A percentile compares a stretch with the other conserved stretches of the same genome.
Evolutionary conservation across 1,139 yeast genomes (phyloP).

Genomic region (Diutina mesorugosa): DNA sequence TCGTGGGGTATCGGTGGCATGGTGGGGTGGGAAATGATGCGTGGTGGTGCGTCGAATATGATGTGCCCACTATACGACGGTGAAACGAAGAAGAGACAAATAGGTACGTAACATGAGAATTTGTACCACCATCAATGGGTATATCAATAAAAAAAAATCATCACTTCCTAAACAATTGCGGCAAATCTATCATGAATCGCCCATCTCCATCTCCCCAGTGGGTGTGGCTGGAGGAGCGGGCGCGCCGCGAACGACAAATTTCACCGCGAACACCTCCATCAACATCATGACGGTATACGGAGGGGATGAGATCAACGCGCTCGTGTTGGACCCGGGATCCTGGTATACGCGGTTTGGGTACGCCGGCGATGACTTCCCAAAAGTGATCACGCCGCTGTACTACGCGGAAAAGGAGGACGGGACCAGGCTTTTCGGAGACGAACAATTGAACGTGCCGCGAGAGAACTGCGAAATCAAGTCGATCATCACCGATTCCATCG

Average conservation of each 20-base stretch:
- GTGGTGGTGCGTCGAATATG: too few species aligned
- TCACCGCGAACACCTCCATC: background rate
- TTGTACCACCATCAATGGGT: too few species aligned
- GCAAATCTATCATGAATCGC: too few species aligned
- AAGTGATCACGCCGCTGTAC: conserved; percentile 57
- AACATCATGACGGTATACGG: conserved; percentile 1
- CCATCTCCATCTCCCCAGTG: background rate
- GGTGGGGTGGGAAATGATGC: background rate
- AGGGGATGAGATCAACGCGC: conserved; percentile 78
- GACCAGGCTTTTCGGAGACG: conserved; percentile 36
- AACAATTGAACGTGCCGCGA: conserved; percentile 39
- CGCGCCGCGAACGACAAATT: background rate
- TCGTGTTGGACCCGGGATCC: conserved; percentile 88
- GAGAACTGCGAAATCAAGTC: conserved; percentile 39
- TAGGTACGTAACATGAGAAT: too few species aligned
- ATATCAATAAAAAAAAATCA: too few species aligned
- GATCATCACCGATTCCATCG: conserved; percentile 46
- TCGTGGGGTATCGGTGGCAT: background rate
- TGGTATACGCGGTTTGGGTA: conserved; percentile 74
- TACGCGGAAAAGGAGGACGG: conserved; percentile 17
- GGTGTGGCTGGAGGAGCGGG: background rate
- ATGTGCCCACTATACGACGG: too few species aligned
- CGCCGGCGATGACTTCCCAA: conserved; percentile 91
- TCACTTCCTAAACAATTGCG: too few species aligned
- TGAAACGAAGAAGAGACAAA: too few species aligned